A percentile compares a stretch with the other conserved stretches of the same genome.
phyloP scores from a whole-genome alignment of 2,329 filamentous ascomycete genomes.

The Colletotrichum somersetense region DNA sequence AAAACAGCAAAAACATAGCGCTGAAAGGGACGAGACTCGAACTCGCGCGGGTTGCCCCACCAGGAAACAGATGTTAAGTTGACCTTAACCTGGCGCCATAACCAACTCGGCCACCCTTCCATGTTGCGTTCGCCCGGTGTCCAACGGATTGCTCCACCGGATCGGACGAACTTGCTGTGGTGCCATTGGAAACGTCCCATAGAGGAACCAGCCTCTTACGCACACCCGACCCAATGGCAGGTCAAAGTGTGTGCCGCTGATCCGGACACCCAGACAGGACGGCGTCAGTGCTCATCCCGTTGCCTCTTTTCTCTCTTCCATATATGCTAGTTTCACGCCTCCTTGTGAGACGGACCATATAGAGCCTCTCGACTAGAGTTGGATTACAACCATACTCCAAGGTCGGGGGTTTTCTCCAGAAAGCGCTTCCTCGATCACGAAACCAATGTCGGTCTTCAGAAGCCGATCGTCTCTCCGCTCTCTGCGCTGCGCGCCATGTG shows the following conservation, averaged over 20 bases:
- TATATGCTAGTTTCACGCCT: not conserved
- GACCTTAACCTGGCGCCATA: slow-evolving; percentile 29
- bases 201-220: not conserved
- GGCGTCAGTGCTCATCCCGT: not conserved
- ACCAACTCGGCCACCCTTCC: slow-evolving; percentile 29
- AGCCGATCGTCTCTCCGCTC: not conserved
- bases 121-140: not conserved
- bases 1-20: not conserved
- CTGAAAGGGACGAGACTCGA: slow-evolving; percentile 28
- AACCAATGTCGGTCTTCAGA: not conserved
- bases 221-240: no score
- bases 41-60: slow-evolving; percentile 28
- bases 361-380: not conserved
- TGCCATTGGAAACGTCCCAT: not conserved
- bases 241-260: not conserved
- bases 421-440: not conserved
- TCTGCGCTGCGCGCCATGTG: slow-evolving; percentile 5
- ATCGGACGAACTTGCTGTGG: not conserved
- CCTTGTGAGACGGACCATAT: not conserved
- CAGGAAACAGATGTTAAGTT: slow-evolving; percentile 25
- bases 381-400: not conserved
- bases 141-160: not conserved
- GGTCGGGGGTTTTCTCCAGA: not conserved
- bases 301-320: not conserved
- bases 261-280: not conserved